Evolutionary conservation across 345 rosid genomes (phyloP), one percentile per base, ranked within the genome.

Genomic region (Alliaria petiolata): DNA sequence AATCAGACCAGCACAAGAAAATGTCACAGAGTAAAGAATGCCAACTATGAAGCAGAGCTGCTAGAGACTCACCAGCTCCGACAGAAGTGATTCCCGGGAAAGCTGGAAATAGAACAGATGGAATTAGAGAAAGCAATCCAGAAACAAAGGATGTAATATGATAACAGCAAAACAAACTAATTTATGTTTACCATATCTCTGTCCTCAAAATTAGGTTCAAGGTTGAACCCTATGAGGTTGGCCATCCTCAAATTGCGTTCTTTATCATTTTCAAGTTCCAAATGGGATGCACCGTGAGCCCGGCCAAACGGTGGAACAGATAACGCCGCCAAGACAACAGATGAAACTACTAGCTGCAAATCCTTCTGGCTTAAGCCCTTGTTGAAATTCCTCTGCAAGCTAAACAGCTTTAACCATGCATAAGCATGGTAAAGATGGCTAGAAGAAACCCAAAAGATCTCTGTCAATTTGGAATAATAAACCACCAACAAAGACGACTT

Each of bases 351-450:
- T 72, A 91, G 70, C 65, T 93, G 98, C 82, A 91, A 78, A 76
- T 93, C 97, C 67, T 87, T 93, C 66, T 86, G 93, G 82, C 92
- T 91, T 68, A 93, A 70, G 82, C 91, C 87, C 80, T 93, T 93
- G 56, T 89, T 93, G 31, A 28, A 28, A 5, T 4, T 28, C 5
- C 4, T 28, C 82, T 93, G 98, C 70, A 93, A 95, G 4, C 80
- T 80, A 76, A 91, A 93, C 34, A 93, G 92, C 86, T 91, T 93
- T 49, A 87, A 78, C 98, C 98, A 93, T 4, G 97, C 96, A 77
- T 93, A 93, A 20, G 91, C 93, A 85, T 91, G 97, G 63, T 86
- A 91, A 26, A 93, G 92, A 87, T 87, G 84, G 79, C 97, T 91
- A 52, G 87, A 84, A 6, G 98, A 93, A 67, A 91, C 77, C 97